phyloP scores from a whole-genome alignment of 2,329 filamentous ascomycete species.

The Coleophoma crateriformis region DNA sequence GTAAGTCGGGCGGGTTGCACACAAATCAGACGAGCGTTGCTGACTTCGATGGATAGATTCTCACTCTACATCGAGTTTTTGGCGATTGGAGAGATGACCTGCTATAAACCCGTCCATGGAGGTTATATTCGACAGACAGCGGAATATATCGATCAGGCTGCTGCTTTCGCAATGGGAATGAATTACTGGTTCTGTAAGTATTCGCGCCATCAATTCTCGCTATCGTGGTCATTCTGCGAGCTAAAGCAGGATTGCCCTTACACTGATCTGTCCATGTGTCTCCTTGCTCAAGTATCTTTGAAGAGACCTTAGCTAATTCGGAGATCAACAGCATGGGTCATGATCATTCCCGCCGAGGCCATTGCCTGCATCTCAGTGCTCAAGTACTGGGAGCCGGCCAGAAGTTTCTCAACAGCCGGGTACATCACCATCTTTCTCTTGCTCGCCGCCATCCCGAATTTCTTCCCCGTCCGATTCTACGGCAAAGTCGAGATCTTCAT shows the following conservation, averaged over 20 bases:
- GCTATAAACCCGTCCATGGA: slow-evolving; percentile 54
- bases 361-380: slow-evolving; percentile 49
- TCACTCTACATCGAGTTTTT: slow-evolving; percentile 42
- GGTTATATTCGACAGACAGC: slow-evolving; percentile 56
- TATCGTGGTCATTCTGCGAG: no score
- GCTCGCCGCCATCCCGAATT: slow-evolving; percentile 39
- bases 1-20: background rate
- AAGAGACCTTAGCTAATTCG: no score
- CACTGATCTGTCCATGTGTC: no score
- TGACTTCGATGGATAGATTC: slow-evolving; percentile 12
- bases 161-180: slow-evolving; percentile 46
- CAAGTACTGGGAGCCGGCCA: slow-evolving; percentile 39
- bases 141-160: slow-evolving; percentile 52
- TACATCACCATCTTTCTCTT: slow-evolving; percentile 51
- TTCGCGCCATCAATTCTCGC: no score
- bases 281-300: no score
- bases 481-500: slow-evolving; percentile 53
- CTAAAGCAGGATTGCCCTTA: no score
- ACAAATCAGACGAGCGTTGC: background rate
- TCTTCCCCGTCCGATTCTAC: slow-evolving; percentile 49
- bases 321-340: slow-evolving; percentile 29
- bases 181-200: slow-evolving; percentile 36
- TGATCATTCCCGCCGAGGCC: slow-evolving; percentile 44
- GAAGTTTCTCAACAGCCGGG: slow-evolving; percentile 41
- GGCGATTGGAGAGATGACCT: slow-evolving; percentile 50